Conservation (phyloP, 2,329 filamentous ascomycete species). For the Zymoseptoria crescenta region DNA sequence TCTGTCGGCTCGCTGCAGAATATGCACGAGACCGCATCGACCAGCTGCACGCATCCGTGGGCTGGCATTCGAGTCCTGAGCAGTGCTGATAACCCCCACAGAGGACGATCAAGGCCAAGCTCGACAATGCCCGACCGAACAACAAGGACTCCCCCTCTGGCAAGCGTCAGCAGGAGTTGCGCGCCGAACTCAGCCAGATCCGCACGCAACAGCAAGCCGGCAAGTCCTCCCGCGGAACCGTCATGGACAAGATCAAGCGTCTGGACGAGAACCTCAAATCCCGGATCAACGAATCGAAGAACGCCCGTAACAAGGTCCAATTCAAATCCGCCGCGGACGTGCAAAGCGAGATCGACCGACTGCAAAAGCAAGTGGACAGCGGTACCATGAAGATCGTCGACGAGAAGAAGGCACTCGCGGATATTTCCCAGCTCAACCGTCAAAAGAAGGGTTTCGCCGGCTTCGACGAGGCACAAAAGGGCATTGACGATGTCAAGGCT, state of each 20-base stretch:
- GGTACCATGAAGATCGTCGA: slow-evolving; percentile 94
- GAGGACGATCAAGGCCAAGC: slow-evolving; percentile 81
- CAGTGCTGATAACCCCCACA: slow-evolving; percentile 34
- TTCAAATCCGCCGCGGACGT: slow-evolving; percentile 87
- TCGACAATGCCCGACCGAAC: slow-evolving; percentile 73
- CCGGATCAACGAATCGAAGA: slow-evolving; percentile 80
- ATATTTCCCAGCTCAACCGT: slow-evolving; percentile 77
- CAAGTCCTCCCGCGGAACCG: slow-evolving; percentile 70
- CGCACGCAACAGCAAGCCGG: slow-evolving; percentile 77
- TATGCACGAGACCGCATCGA: not conserved
- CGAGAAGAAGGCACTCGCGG: slow-evolving; percentile 84
- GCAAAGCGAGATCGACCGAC: slow-evolving; percentile 68
- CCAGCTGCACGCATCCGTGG: not conserved
- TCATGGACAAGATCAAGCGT: slow-evolving; percentile 85
- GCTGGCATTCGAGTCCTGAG: not conserved
- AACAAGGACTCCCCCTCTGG: slow-evolving; percentile 72
- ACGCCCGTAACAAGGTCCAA: slow-evolving; percentile 66
- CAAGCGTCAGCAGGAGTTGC: slow-evolving; percentile 80
- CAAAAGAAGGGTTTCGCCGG: slow-evolving; percentile 82
- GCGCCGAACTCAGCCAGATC: slow-evolving; percentile 73
- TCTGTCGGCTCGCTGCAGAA: not conserved
- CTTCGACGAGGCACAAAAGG: slow-evolving; percentile 79
- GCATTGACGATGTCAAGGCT: slow-evolving; percentile 76
- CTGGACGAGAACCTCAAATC: slow-evolving; percentile 83
- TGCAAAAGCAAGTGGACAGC: slow-evolving; percentile 79